These are phyloP conservation scores for Acmispon strigosus DNA, from an alignment of 306 rosid species.

Conservation along the genomic window DNA sequence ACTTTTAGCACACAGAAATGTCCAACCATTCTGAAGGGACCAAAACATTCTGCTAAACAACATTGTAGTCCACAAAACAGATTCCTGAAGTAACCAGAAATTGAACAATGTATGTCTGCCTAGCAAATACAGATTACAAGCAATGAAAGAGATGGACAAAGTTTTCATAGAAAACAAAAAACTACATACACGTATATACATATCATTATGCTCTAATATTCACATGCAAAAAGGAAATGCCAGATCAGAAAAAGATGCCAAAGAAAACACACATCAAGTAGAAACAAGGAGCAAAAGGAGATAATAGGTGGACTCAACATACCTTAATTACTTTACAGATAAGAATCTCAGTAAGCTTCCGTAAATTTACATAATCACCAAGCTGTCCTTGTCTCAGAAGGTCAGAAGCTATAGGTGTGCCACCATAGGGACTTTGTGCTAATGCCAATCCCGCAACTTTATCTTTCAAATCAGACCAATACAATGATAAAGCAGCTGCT, in stretches of 20 bases:
- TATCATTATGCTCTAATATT: neutral
- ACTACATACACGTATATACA: neutral
- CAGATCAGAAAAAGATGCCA: neutral
- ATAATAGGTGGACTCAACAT: neutral
- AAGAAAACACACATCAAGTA: slow-evolving; percentile 1
- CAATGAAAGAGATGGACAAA: neutral
- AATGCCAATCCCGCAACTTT: slow-evolving; percentile 92
- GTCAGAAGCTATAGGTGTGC: slow-evolving; percentile 96
- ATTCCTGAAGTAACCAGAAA: no score
- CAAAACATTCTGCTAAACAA: neutral
- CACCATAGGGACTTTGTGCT: slow-evolving; percentile 98
- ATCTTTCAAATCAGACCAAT: slow-evolving; percentile 95
- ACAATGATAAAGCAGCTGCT: slow-evolving; percentile 92
- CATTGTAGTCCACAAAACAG: neutral
- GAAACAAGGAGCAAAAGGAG: neutral
- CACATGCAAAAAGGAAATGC: neutral
- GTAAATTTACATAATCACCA: slow-evolving; percentile 87
- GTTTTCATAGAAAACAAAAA: neutral
- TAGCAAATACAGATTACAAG: neutral
- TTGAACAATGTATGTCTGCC: neutral
- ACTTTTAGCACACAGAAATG: neutral
- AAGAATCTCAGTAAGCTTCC: slow-evolving; percentile 86
- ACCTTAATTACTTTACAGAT: slow-evolving; percentile 89
- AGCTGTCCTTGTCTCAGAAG: slow-evolving; percentile 95
- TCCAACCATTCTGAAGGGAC: neutral